These are phyloP conservation scores for Dryadomyces sulphureus DNA, from an alignment of 2,329 filamentous ascomycete species.

Conservation along the genomic window DNA sequence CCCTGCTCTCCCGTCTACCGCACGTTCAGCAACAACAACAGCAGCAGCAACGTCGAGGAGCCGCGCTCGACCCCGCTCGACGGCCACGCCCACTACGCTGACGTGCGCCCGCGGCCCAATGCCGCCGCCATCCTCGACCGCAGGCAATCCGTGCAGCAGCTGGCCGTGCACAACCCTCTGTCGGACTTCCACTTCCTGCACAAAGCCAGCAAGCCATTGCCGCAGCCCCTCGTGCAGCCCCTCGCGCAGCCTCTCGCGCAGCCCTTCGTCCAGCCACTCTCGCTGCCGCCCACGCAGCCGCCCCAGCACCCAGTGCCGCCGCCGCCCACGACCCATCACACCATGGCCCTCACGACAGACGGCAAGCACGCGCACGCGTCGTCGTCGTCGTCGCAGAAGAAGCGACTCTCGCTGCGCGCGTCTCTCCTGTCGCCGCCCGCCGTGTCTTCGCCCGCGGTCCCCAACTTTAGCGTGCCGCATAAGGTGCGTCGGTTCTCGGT, in stretches of 20 bases:
- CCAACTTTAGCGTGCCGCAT: conserved; percentile 40
- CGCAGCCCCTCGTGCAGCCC: conserved; percentile 1
- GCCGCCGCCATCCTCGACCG: conserved; percentile 34
- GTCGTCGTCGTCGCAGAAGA: too few relatives aligned
- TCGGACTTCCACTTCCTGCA: conserved; percentile 20
- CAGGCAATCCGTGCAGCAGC: conserved; percentile 35
- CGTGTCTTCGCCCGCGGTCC: conserved; percentile 17
- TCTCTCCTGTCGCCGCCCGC: neutral
- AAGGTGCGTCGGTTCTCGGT: conserved; percentile 30
- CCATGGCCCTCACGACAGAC: too few relatives aligned
- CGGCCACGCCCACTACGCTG: too few relatives aligned
- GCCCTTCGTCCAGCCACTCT: neutral
- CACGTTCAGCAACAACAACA: conserved; percentile 23
- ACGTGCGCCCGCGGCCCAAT: conserved; percentile 33
- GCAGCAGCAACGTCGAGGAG: conserved; percentile 21
- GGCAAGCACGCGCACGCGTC: too few relatives aligned
- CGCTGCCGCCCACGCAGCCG: conserved; percentile 1
- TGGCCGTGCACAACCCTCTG: conserved; percentile 19
- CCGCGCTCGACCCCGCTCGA: conserved; percentile 6
- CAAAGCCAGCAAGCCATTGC: neutral
- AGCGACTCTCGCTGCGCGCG: neutral
- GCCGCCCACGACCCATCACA: too few relatives aligned
- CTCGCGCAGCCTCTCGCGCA: conserved; percentile 2
- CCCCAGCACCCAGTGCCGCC: conserved; percentile 4
- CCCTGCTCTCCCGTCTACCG: conserved; percentile 39